A percentile compares a stretch with the other conserved stretches of the same genome.
Conservation (phyloP, 1,284 basidiomycete genomes). For the Cutaneotrichosporon spelunceum region DNA sequence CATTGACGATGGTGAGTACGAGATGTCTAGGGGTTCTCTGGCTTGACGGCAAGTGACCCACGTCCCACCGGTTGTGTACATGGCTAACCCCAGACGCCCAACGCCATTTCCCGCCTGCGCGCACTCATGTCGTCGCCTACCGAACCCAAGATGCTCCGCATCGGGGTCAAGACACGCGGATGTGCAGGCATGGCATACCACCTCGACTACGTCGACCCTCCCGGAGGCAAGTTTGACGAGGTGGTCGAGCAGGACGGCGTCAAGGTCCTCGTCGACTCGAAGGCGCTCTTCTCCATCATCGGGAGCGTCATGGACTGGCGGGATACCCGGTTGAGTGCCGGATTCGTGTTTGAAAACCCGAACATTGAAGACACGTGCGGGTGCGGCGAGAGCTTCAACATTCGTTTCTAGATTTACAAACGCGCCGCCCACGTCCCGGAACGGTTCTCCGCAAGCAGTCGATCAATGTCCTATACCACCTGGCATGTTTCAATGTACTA, state of each 20-base stretch:
- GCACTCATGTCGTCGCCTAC: conserved; percentile 58
- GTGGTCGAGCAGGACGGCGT: conserved; percentile 95
- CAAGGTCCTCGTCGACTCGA: conserved; percentile 90
- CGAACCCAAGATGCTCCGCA: conserved; percentile 83
- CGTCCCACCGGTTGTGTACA: too few species aligned
- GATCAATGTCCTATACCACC: neutral
- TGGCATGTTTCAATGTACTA: conserved; percentile 11
- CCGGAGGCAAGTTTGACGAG: conserved; percentile 87
- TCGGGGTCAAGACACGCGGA: conserved; percentile 97
- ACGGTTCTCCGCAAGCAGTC: neutral
- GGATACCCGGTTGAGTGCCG: conserved; percentile 74
- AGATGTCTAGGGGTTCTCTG: too few species aligned
- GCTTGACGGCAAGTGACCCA: too few species aligned
- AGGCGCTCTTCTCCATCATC: conserved; percentile 96
- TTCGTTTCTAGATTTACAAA: neutral
- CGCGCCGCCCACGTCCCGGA: neutral
- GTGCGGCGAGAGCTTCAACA: conserved; percentile 33
- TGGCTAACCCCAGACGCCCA: conserved; percentile 63
- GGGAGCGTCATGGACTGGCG: conserved; percentile 99
- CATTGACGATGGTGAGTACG: conserved; percentile 68
- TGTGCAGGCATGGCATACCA: conserved; percentile 98
- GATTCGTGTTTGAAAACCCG: conserved; percentile 50
- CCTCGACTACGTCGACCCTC: conserved; percentile 89
- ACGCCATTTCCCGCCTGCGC: conserved; percentile 69
- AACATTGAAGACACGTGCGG: conserved; percentile 50